phyloP scores from a whole-genome alignment of 2,329 filamentous ascomycete species.

The Sporothrix brunneoviolacea region DNA sequence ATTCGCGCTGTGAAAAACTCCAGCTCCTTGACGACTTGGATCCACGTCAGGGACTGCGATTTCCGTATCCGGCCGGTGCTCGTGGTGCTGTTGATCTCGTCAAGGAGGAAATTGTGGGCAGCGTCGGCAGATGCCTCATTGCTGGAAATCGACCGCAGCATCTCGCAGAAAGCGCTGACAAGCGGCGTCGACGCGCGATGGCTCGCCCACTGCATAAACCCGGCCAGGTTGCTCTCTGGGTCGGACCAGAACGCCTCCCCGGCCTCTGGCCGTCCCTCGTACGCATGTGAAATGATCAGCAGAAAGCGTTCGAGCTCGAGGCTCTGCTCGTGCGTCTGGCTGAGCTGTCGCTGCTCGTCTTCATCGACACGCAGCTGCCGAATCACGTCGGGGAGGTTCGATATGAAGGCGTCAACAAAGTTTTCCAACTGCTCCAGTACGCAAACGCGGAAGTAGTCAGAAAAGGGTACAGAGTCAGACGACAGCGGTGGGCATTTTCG shows the following conservation, averaged over 20 bases:
- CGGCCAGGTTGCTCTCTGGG: conserved; percentile 84
- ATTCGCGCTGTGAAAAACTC: conserved; percentile 76
- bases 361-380: conserved; percentile 81
- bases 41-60: conserved; percentile 82
- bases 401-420: conserved; percentile 88
- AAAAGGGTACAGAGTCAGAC: conserved; percentile 61
- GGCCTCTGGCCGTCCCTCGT: conserved; percentile 76
- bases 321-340: conserved; percentile 58
- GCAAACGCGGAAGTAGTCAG: conserved; percentile 62
- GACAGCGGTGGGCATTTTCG: conserved; percentile 67
- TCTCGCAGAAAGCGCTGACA: conserved; percentile 92
- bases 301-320: conserved; percentile 83
- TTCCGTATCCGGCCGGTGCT: conserved; percentile 68
- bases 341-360: conserved; percentile 73
- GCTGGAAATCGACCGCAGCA: conserved; percentile 81
- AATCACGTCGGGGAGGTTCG: conserved; percentile 88
- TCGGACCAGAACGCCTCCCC: conserved; percentile 89
- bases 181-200: conserved; percentile 91
- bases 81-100: conserved; percentile 64
- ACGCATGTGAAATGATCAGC: conserved; percentile 85
- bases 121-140: conserved; percentile 75
- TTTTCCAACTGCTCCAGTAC: conserved; percentile 77
- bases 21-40: conserved; percentile 85
- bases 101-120: conserved; percentile 82
- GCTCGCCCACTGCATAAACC: conserved; percentile 96